phyloP scores from a whole-genome alignment of 2,329 filamentous ascomycete genomes.

The Diaporthe sp. region DNA sequence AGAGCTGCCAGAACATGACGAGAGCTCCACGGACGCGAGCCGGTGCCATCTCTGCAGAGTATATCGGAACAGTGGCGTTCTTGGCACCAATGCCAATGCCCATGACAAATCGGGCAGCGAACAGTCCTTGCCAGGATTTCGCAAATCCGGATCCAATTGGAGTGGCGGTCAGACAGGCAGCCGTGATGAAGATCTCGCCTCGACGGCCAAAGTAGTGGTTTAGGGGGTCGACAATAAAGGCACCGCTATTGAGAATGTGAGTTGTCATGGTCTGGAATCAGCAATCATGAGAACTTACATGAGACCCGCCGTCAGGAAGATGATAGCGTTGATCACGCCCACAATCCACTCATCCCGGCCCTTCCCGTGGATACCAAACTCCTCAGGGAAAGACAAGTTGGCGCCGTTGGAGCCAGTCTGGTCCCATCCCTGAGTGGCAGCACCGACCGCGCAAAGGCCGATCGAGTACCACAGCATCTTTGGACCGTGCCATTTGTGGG shows the following conservation, averaged over 20 bases:
- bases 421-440: constrained; percentile 66
- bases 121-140: constrained; percentile 79
- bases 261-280: background rate
- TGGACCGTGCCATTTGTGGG: constrained; percentile 78
- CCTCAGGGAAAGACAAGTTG: constrained; percentile 71
- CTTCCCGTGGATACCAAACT: constrained; percentile 61
- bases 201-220: constrained; percentile 61
- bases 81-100: constrained; percentile 41
- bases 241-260: constrained; percentile 27
- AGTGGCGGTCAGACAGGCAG: constrained; percentile 78
- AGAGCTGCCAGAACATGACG: constrained; percentile 42
- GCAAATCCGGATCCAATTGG: constrained; percentile 80
- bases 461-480: constrained; percentile 75
- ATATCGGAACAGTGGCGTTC: constrained; percentile 41
- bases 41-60: constrained; percentile 41
- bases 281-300: constrained; percentile 70
- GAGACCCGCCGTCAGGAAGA: constrained; percentile 67
- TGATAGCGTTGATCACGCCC: constrained; percentile 75
- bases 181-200: constrained; percentile 81
- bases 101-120: constrained; percentile 73
- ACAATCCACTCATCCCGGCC: constrained; percentile 63
- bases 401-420: constrained; percentile 56
- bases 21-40: constrained; percentile 39
- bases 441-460: constrained; percentile 67
- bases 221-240: constrained; percentile 69